Evolutionary conservation across 805 yeast species (phyloP), one percentile per base, ranked within the genome.

Genomic region (Scheffersomyces ergatensis): DNA sequence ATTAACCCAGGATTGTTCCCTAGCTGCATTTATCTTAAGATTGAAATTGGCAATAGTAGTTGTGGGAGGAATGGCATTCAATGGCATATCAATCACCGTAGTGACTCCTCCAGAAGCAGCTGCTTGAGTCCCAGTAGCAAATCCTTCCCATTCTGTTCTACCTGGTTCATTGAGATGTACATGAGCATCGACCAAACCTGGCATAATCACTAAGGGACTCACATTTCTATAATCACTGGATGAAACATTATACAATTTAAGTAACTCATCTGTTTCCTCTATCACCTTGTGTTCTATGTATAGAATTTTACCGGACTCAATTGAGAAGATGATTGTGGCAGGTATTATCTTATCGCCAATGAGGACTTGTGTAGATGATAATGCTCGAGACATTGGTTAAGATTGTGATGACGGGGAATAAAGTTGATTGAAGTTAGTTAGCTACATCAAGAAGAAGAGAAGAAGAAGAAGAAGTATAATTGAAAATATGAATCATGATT

Each of bases 101-200:
- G 98, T 90, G 36, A 90, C 97, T 43, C 98, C 98, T 14, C 98
- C 98, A 11, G 90, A 75, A 0, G 95, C 95, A 0, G 97, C 97
- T 2, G 96, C 86, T 57, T 83, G 83, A 0, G 98, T 90, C 0
- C 98, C 98, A 0, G 96, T 85, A n/a, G 82, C 96, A 59, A 92
- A 90, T 1, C 98, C 98, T 63, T 90, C 98, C 98, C 98, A 90
- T 47, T 89, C 96, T 1, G 97, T 90, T 51, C 97, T 71, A n/a
- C 98, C 98, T 0, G 98, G 97, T 55, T 92, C 98, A 60, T 92
- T 92, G 51, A 90, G 67, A 56, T 90, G 98, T 19, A 90, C 98
- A 60, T 90, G 98, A 4, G 96, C 77, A 56, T 90, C 98, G 3
- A 90, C 95, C 23, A 90, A 73, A 0, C 98, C 98, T 0, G 98